Evolutionary conservation across 1,139 yeast species (phyloP).

Genomic region (Wickerhamiella infanticola): DNA sequence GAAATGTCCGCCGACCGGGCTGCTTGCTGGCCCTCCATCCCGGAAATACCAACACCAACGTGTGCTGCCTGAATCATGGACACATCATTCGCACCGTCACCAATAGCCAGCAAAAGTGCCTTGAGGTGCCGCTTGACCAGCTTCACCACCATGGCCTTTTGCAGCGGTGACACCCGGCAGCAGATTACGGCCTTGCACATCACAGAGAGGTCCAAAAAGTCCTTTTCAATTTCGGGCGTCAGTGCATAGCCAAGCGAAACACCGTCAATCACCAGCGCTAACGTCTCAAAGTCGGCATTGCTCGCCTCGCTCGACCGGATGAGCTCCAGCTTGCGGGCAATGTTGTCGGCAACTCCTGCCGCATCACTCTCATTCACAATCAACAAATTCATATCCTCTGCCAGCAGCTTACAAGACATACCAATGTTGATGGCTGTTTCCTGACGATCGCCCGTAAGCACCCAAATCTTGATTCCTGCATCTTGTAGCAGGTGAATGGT

Average conservation of each 20-base stretch:
- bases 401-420: constrained; percentile 84
- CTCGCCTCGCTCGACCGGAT: constrained; percentile 32
- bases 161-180: constrained; percentile 95
- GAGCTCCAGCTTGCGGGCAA: constrained; percentile 62
- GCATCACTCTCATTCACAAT: constrained; percentile 76
- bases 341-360: constrained; percentile 55
- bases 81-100: constrained; percentile 98
- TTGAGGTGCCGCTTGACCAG: constrained; percentile 64
- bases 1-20: constrained; percentile 96
- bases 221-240: constrained; percentile 64
- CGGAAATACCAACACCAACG: constrained; percentile 96
- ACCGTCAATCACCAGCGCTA: constrained; percentile 91
- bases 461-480: constrained; percentile 97
- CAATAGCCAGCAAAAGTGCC: constrained; percentile 76
- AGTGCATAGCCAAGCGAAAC: constrained; percentile 74
- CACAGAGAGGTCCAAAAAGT: constrained; percentile 64
- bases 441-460: constrained; percentile 93
- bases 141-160: constrained; percentile 90
- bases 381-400: constrained; percentile 91
- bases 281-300: constrained; percentile 53
- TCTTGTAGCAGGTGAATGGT: constrained; percentile 87
- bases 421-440: constrained; percentile 99
- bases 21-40: constrained; percentile 99
- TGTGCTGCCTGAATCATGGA: constrained; percentile 99
- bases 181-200: constrained; percentile 91